Percentiles rank a stretch among this genome's conserved stretches.
Evolutionary conservation across 768 basidiomycete species (phyloP).

Genomic region (Leucosporidium creatinivorum): DNA sequence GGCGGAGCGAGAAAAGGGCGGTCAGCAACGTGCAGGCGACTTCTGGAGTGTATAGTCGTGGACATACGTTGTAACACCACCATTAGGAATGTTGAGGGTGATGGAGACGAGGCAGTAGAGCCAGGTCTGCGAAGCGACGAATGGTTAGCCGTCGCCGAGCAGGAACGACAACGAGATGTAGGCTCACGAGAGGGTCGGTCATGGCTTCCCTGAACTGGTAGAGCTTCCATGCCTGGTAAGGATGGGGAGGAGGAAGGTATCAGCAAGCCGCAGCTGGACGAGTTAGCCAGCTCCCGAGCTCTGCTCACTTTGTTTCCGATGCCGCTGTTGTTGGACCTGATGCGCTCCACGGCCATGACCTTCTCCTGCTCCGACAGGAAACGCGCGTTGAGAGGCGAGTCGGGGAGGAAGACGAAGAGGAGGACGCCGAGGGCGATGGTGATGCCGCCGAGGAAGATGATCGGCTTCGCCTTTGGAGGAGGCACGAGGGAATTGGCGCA

Average conservation of each 20-base stretch:
- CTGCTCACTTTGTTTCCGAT: constrained; percentile 12
- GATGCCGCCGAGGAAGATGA: constrained; percentile 4
- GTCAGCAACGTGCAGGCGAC: background rate
- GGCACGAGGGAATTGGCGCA: too few relatives aligned
- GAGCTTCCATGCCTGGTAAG: constrained; percentile 2
- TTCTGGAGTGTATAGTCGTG: too few relatives aligned
- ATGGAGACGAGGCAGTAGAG: constrained; percentile 16
- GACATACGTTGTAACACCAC: constrained; percentile 6
- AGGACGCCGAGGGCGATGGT: constrained; percentile 4
- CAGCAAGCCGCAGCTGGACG: too few relatives aligned
- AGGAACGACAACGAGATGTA: too few relatives aligned
- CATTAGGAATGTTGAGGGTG: constrained; percentile 20
- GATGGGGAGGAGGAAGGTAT: background rate
- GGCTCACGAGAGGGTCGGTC: constrained; percentile 14
- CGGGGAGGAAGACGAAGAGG: constrained; percentile 14
- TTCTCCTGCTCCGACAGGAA: constrained; percentile 7
- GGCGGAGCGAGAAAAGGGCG: background rate
- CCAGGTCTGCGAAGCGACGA: constrained; percentile 10
- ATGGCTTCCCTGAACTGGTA: constrained; percentile 25
- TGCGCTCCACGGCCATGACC: constrained; percentile 14
- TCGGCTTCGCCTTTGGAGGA: too few relatives aligned
- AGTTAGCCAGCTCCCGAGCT: background rate
- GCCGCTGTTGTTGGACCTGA: constrained; percentile 27
- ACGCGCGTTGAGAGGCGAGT: constrained; percentile 11
- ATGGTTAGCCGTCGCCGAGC: too few relatives aligned